Percentiles rank a stretch among this genome's conserved stretches.
These are phyloP conservation scores for Colletotrichum simmondsii DNA, from an alignment of 2,329 filamentous ascomycete genomes.

Conservation along the genomic window DNA sequence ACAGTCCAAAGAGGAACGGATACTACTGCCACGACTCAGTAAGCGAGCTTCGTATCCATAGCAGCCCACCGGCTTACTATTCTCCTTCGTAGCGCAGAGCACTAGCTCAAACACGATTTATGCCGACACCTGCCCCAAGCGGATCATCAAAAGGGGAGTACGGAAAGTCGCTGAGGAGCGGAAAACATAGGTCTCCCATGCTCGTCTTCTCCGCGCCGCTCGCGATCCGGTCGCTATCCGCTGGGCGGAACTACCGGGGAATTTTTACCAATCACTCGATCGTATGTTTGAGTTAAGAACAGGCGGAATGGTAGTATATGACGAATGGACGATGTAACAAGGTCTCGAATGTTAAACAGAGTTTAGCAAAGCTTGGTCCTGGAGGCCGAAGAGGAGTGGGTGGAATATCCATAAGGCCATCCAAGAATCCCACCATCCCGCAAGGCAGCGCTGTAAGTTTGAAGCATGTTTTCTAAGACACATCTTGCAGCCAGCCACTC, in stretches of 20 bases:
- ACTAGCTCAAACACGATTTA: neutral
- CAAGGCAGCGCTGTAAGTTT: neutral
- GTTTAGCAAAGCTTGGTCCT: neutral
- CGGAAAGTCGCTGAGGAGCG: neutral
- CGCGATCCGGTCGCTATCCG: neutral
- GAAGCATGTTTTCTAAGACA: neutral
- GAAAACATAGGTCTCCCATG: neutral
- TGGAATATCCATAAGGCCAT: neutral
- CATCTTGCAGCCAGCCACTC: neutral
- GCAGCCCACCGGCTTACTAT: neutral
- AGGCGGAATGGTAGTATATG: neutral
- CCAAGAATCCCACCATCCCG: neutral
- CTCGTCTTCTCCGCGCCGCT: neutral
- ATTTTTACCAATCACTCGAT: neutral
- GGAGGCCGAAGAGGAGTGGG: neutral
- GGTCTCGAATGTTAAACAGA: neutral
- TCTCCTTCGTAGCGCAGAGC: neutral
- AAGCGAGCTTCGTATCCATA: neutral
- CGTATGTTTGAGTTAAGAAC: neutral
- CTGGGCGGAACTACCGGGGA: neutral
- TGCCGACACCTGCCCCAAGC: neutral
- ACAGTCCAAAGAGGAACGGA: neutral
- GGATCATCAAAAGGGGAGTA: neutral
- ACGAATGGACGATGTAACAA: neutral
- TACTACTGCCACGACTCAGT: neutral